These are phyloP conservation scores for Fraxinus ornus DNA, from an alignment of 305 asterid genomes.

Conservation along the genomic window DNA sequence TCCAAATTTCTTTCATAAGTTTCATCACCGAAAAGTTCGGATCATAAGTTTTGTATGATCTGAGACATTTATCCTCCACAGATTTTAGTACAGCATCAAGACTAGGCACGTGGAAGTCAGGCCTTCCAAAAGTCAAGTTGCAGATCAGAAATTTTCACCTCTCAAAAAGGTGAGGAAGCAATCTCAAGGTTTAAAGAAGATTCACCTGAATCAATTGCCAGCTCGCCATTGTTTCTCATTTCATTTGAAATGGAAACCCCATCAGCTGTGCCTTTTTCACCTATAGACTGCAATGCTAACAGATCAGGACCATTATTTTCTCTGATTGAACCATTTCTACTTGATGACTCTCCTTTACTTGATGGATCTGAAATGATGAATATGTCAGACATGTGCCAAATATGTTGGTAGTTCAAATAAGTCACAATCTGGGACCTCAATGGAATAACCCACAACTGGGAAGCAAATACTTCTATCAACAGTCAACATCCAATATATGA, in stretches of 20 bases:
- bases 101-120: slow-evolving; percentile 46
- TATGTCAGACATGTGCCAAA: not conserved
- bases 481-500: not conserved
- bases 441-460: slow-evolving; percentile 7
- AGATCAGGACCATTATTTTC: slow-evolving; percentile 21
- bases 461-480: slow-evolving; percentile 15
- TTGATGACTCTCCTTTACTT: slow-evolving; percentile 29
- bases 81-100: slow-evolving; percentile 45
- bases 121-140: slow-evolving; percentile 37
- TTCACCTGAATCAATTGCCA: slow-evolving; percentile 25
- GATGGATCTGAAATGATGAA: slow-evolving; percentile 33
- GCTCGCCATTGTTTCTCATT: slow-evolving; percentile 21
- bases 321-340: slow-evolving; percentile 14
- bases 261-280: slow-evolving; percentile 23
- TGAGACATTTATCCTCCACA: slow-evolving; percentile 52
- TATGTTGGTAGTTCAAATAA: slow-evolving; percentile 13
- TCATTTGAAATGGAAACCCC: slow-evolving; percentile 19
- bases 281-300: slow-evolving; percentile 10
- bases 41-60: slow-evolving; percentile 39
- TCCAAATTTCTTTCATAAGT: slow-evolving; percentile 48
- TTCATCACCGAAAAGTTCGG: slow-evolving; percentile 39
- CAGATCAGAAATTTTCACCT: slow-evolving; percentile 52
- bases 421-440: slow-evolving; percentile 18
- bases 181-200: slow-evolving; percentile 34
- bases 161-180: slow-evolving; percentile 47